Conservation (phyloP, 768 basidiomycete species). For the Mrakia gelida region DNA sequence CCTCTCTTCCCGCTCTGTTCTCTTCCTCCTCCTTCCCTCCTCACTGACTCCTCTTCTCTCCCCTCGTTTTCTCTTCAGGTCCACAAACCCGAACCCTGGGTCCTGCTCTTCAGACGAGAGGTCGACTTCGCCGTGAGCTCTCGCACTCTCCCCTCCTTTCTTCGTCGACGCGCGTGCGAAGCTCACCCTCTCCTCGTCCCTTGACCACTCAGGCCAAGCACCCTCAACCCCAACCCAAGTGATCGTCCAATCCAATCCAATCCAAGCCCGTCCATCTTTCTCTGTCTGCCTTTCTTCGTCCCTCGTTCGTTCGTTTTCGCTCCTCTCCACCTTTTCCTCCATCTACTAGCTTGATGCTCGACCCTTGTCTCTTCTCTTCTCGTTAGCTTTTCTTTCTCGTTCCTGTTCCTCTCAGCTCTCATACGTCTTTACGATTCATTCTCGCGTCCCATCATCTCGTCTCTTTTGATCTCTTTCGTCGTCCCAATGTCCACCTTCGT, state of each 20-base stretch:
- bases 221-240: background rate
- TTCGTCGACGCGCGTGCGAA: background rate
- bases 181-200: background rate
- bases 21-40: no score
- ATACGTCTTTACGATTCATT: background rate
- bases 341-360: background rate
- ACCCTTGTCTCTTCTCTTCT: background rate
- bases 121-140: slow-evolving; percentile 39
- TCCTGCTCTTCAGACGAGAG: slow-evolving; percentile 79
- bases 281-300: background rate
- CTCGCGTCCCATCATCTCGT: background rate
- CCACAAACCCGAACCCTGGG: slow-evolving; percentile 72
- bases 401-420: background rate
- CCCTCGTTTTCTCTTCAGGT: slow-evolving; percentile 2
- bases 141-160: background rate
- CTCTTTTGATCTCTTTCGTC: background rate
- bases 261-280: background rate
- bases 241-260: no score
- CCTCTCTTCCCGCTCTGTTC: background rate
- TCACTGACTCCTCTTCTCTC: background rate
- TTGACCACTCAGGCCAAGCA: background rate
- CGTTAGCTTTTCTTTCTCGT: background rate
- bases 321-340: background rate
- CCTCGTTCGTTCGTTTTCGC: background rate
- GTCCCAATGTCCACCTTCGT: background rate